phyloP scores from a whole-genome alignment of 805 yeast species.

The Candida namnaoensis region DNA sequence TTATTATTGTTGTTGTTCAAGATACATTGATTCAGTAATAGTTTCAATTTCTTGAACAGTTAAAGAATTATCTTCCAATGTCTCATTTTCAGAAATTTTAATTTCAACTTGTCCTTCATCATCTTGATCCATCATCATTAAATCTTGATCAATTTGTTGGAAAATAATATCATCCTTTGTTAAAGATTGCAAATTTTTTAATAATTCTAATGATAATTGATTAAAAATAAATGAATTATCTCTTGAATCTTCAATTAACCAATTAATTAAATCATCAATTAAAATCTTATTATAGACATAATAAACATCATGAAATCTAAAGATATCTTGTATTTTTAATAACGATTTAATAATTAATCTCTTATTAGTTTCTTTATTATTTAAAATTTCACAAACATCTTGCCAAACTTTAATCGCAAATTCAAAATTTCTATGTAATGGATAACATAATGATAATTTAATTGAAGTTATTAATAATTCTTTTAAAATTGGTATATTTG shows the following conservation, averaged over 20 bases:
- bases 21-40: constrained; percentile 43
- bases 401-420: constrained; percentile 60
- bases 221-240: constrained; percentile 53
- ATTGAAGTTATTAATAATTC: constrained; percentile 53
- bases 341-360: constrained; percentile 52
- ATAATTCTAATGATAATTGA: constrained; percentile 57
- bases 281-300: constrained; percentile 75
- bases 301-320: constrained; percentile 76
- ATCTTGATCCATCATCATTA: constrained; percentile 13
- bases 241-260: constrained; percentile 52
- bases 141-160: constrained; percentile 39
- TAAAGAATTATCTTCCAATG: constrained; percentile 25
- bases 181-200: constrained; percentile 28
- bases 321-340: constrained; percentile 57
- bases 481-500: constrained; percentile 29
- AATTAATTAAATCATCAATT: constrained; percentile 68
- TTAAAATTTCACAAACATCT: constrained; percentile 55
- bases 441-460: constrained; percentile 70
- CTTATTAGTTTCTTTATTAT: constrained; percentile 48
- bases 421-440: constrained; percentile 66
- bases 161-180: constrained; percentile 41
- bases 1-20: constrained; percentile 5
- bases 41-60: constrained; percentile 48
- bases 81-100: constrained; percentile 18
- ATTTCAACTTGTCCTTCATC: constrained; percentile 19